These are phyloP conservation scores for Septoria linicola DNA, from an alignment of 2,329 filamentous ascomycete species.

Conservation along the genomic window DNA sequence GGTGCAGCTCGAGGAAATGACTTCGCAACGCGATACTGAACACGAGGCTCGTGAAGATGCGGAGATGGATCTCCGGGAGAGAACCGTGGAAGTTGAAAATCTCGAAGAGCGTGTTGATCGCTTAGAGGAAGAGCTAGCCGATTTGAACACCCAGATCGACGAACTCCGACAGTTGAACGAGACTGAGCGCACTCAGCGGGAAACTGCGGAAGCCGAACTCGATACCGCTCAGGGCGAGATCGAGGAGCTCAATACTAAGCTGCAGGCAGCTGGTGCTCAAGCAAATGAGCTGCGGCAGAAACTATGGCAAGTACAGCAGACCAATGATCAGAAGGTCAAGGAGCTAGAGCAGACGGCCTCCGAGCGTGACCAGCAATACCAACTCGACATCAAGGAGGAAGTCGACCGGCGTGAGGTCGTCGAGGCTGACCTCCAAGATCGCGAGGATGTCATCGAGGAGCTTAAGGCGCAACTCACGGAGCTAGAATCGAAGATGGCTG, in stretches of 20 bases:
- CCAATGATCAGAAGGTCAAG: slow-evolving; percentile 42
- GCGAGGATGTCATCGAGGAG: slow-evolving; percentile 38
- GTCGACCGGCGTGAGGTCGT: slow-evolving; percentile 40
- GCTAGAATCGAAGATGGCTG: slow-evolving; percentile 32
- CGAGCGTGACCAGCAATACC: slow-evolving; percentile 43
- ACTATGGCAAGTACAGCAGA: slow-evolving; percentile 47
- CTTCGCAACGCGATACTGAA: slow-evolving; percentile 39
- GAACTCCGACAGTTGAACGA: slow-evolving; percentile 41
- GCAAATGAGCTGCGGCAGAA: slow-evolving; percentile 52
- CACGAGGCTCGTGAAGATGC: slow-evolving; percentile 35
- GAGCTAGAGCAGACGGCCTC: slow-evolving; percentile 40
- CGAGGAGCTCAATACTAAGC: slow-evolving; percentile 41
- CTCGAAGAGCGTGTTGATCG: slow-evolving; percentile 40
- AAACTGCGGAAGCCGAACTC: slow-evolving; percentile 45
- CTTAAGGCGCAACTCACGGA: slow-evolving; percentile 40
- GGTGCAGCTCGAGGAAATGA: slow-evolving; percentile 37
- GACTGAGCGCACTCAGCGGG: slow-evolving; percentile 45
- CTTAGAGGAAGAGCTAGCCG: slow-evolving; percentile 35
- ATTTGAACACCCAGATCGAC: slow-evolving; percentile 38
- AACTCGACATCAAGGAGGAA: slow-evolving; percentile 42
- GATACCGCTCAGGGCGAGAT: slow-evolving; percentile 46
- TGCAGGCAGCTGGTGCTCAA: slow-evolving; percentile 45
- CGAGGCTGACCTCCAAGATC: slow-evolving; percentile 39
- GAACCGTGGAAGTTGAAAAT: slow-evolving; percentile 39
- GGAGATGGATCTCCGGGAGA: slow-evolving; percentile 42